These are phyloP conservation scores for Ustilago loliicola DNA, from an alignment of 1,284 basidiomycete genomes.

Conservation along the genomic window DNA sequence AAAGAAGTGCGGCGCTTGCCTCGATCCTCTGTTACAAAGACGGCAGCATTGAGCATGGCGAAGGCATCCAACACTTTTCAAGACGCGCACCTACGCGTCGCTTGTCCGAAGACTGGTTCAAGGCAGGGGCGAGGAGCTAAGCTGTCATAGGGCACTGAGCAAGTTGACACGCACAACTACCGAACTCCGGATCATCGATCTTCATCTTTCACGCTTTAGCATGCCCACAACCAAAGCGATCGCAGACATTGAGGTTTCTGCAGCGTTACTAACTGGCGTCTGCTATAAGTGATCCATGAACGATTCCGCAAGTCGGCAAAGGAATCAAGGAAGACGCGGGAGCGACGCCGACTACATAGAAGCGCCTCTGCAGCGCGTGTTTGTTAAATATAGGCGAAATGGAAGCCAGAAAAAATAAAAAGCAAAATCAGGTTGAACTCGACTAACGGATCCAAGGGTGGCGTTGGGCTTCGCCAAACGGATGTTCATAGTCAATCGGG, in stretches of 20 bases:
- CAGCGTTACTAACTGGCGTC: too few species aligned
- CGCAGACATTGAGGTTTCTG: too few species aligned
- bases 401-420: neutral
- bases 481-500: neutral
- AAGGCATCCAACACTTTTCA: neutral
- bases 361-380: neutral
- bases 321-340: neutral
- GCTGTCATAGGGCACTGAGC: too few species aligned
- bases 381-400: neutral
- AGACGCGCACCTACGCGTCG: conserved; percentile 1
- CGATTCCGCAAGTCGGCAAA: neutral
- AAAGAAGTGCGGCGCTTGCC: too few species aligned
- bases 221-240: too few species aligned
- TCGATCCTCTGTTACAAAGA: too few species aligned
- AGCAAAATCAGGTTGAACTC: neutral
- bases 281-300: neutral
- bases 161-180: too few species aligned
- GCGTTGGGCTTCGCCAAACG: neutral
- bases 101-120: neutral
- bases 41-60: too few species aligned
- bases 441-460: neutral
- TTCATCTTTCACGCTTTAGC: too few species aligned
- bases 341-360: conserved; percentile 1
- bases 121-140: neutral
- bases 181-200: too few species aligned